Percentiles rank a stretch among this genome's conserved stretches.
These are phyloP conservation scores for Bryoglossum gracile DNA, from an alignment of 495 filamentous ascomycete genomes.

Conservation along the genomic window DNA sequence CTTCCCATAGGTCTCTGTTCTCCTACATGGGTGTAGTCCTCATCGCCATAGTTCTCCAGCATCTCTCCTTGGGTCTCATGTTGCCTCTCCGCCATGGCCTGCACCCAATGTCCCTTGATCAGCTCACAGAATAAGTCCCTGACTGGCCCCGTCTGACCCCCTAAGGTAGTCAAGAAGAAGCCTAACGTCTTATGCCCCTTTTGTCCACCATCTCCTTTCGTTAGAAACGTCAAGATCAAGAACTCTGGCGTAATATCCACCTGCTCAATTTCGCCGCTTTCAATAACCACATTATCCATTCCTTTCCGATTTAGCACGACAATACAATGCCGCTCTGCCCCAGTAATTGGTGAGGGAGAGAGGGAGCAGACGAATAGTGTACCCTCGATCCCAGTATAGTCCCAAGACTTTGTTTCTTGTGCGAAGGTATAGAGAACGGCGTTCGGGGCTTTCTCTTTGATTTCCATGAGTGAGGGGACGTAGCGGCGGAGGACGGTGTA, in stretches of 20 bases:
- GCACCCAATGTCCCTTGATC: conserved; percentile 14
- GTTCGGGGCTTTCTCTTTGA: conserved; percentile 70
- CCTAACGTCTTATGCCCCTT: conserved; percentile 11
- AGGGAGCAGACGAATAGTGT: conserved; percentile 69
- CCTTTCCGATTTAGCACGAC: conserved; percentile 31
- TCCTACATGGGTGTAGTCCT: neutral
- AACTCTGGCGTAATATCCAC: conserved; percentile 28
- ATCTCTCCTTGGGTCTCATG: neutral
- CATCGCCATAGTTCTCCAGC: conserved; percentile 4
- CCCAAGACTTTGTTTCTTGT: conserved; percentile 55
- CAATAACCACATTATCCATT: conserved; percentile 30
- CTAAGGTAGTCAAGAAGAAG: conserved; percentile 7
- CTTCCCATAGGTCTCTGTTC: conserved; percentile 8
- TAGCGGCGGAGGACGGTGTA: conserved; percentile 70
- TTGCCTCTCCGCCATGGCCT: conserved; percentile 9
- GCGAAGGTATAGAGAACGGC: conserved; percentile 73
- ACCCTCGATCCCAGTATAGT: conserved; percentile 71
- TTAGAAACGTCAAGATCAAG: conserved; percentile 17
- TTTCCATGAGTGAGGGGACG: conserved; percentile 54
- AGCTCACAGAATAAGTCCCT: conserved; percentile 6
- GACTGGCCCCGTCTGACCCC: neutral
- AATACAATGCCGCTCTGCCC: conserved; percentile 21
- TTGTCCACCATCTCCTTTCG: neutral
- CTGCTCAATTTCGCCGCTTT: conserved; percentile 21
- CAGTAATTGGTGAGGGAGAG: conserved; percentile 13